Base-by-base conservation (phyloP, 108 stramenopile genomes). In the Schizochytrium sp. region DNA sequence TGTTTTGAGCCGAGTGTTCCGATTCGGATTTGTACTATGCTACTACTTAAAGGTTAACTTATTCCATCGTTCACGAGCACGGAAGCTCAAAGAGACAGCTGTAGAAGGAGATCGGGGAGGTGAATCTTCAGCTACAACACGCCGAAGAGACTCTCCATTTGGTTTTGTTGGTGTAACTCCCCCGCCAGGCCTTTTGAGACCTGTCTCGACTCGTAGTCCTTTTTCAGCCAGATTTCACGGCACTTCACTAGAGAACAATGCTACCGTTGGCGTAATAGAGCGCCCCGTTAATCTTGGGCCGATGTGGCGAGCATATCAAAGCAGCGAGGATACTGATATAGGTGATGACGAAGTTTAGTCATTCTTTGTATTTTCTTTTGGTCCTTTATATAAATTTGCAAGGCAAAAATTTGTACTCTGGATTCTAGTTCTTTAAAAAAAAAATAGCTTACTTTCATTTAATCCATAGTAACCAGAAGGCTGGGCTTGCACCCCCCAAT, bases 31-130 rank as follows among this genome's bases (percentile, higher is more conserved):
- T 2, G 15, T 83, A n/a, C 10, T 28, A 38, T 83, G 50, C 15
- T 83, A 83, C 76, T 83, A 17, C 15, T 55, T 40, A 2, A 83
- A 83, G 76, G 76, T 83, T 10, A 40, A 40, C 5, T 53, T 49
- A n/a, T 83, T 83, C 28, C 76, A 83, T 42, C 76, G 76, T 2
- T 83, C 76, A n/a, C 76, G 76, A 5, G 76, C 76, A 8, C 47
- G 53, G 28, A 49, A 83, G 28, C 53, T 83, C 28, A n/a, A 40
- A n/a, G n/a, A 7, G 15, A 47, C 53, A 2, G 76, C 45, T 44
- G 64, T 44, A 12, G 64, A 69, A 17, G 57, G 13, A 17, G 57
- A 28, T 28, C 28, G 28, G 28, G 28, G 28, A 28, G 28, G 28
- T 28, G 28, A 28, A 28, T 28, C 28, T 28, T 28, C 28, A 28